Conservation (phyloP, 371 early-diverging fungal genomes). For the Rhizopus microsporus region DNA sequence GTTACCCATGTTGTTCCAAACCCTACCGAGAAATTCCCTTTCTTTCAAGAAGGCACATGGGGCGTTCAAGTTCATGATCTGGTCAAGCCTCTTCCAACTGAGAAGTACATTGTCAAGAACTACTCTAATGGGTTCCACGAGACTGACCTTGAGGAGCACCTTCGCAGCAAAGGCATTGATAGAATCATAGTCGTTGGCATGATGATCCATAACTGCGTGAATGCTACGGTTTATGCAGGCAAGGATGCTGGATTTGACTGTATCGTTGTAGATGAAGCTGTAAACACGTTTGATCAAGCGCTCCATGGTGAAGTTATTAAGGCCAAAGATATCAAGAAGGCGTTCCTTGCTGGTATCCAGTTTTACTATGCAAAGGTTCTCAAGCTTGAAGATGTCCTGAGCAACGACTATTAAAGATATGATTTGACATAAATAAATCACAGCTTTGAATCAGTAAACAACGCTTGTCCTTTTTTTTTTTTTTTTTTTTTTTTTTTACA, state of each 20-base stretch:
- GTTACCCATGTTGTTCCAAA: background rate
- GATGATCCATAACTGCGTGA: constrained; percentile 15
- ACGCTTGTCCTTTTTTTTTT: too few relatives aligned
- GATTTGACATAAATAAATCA: too few relatives aligned
- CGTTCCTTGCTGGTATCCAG: constrained; percentile 12
- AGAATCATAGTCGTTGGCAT: constrained; percentile 11
- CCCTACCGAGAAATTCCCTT: background rate
- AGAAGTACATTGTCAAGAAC: constrained; percentile 9
- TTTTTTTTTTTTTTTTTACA: too few relatives aligned
- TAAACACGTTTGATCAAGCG: constrained; percentile 8
- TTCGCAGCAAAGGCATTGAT: constrained; percentile 7
- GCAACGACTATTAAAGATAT: too few relatives aligned
- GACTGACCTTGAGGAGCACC: constrained; percentile 12
- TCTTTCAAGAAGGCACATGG: constrained; percentile 1
- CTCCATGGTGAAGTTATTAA: constrained; percentile 8
- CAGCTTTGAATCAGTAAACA: too few relatives aligned
- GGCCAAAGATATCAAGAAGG: constrained; percentile 8
- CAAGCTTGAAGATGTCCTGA: too few relatives aligned
- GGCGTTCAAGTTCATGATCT: constrained; percentile 6
- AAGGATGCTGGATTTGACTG: constrained; percentile 9
- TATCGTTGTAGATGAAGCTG: constrained; percentile 11
- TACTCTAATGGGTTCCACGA: constrained; percentile 2
- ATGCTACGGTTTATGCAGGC: constrained; percentile 11
- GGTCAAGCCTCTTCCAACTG: constrained; percentile 7
- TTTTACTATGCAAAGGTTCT: background rate